Percentiles rank a stretch among this genome's conserved stretches.
These are phyloP conservation scores for Seiridium cupressi DNA, from an alignment of 2,329 filamentous ascomycete species.

Conservation along the genomic window DNA sequence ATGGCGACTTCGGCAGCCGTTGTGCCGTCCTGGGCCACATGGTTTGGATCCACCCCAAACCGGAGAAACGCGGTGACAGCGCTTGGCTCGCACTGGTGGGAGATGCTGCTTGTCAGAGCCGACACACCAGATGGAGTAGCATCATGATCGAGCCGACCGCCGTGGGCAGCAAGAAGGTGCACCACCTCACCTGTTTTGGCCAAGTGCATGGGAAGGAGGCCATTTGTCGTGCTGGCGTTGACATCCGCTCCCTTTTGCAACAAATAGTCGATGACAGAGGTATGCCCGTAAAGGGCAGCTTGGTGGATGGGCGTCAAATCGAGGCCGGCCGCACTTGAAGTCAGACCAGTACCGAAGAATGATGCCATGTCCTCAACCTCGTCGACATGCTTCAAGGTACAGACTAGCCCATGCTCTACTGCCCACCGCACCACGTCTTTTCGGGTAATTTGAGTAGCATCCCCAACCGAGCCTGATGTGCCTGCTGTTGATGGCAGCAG, in stretches of 20 bases:
- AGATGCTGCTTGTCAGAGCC: conserved; percentile 2
- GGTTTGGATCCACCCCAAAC: conserved; percentile 1
- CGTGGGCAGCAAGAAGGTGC: background rate
- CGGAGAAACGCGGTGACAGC: background rate
- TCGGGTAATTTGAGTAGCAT: conserved; percentile 1
- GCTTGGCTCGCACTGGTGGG: background rate
- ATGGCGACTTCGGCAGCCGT: conserved; percentile 2
- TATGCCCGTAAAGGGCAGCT: background rate
- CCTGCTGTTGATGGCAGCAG: background rate
- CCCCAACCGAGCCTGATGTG: background rate
- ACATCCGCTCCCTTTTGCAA: conserved; percentile 15
- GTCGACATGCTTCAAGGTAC: conserved; percentile 1
- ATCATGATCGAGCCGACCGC: background rate
- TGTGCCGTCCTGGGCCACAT: conserved; percentile 1
- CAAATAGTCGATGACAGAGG: conserved; percentile 3
- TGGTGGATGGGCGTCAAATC: conserved; percentile 2
- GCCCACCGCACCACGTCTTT: background rate
- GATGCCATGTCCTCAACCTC: background rate
- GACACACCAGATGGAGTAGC: background rate
- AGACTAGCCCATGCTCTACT: background rate
- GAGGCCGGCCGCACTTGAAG: background rate
- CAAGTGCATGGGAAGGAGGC: conserved; percentile 3
- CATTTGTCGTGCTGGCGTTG: conserved; percentile 9
- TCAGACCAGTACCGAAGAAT: background rate
- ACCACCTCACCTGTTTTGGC: conserved; percentile 1